Base-by-base conservation (phyloP, 495 filamentous ascomycete genomes). In the Annulohypoxylon bovei region DNA sequence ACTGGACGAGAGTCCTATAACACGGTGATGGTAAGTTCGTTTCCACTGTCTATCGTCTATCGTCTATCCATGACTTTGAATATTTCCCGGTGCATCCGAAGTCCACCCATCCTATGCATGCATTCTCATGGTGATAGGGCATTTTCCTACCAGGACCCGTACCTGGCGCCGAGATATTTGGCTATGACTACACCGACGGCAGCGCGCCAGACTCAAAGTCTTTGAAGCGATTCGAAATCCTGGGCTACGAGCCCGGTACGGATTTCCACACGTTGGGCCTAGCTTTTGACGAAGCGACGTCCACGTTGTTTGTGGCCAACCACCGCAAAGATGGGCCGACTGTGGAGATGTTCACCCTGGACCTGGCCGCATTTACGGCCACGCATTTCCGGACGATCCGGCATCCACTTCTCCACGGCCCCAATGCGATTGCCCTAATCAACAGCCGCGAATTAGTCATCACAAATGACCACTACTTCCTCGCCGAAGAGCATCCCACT, bases 331-430 rank as follows among this genome's bases (percentile, higher is more conserved):
- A 62, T 18, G 61, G 61, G n/a, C 32, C 69, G 0, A 68, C 70
- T 1, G 77, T 91, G 16, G 88, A 91, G 72, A 64, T 89, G 47
- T 90, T 91, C 72, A 83, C 84, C 55, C 82, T 90, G 49, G 74
- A 77, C 40, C 49, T 83, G 6, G 74, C 70, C 4, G 68, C 78
- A 0, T 49, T 72, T 6, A 74, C 74, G 6, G 70, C 78, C 25
- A 76, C 58, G 32, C 79, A 83, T 70, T 68, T 76, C 76, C 87
- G 80, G 71, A 88, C 75, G 59, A 81, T 82, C 68, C 85, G 74
- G 71, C 77, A 84, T 40, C 79, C 80, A 4, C 74, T 84, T 52
- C 81, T 90, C 55, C 73, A 75, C 14, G 88, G 85, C 0, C 88
- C 88, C 2, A 91, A 91, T 71, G 83, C 89, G 42, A 75, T 91